These are phyloP conservation scores for Amylostereum areolatum DNA, from an alignment of 1,284 basidiomycete species.

Conservation along the genomic window DNA sequence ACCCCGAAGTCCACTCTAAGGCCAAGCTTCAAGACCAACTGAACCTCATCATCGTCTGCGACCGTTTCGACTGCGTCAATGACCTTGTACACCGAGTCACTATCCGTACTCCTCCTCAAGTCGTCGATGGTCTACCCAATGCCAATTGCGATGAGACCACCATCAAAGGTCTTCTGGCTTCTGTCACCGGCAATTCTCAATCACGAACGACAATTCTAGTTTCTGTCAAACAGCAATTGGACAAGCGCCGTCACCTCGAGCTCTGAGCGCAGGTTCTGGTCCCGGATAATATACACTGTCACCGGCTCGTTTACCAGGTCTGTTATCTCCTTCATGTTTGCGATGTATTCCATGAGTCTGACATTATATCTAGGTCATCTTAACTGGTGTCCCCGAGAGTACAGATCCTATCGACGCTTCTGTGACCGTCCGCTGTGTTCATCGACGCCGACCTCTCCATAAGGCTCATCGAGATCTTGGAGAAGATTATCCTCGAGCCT, in stretches of 20 bases:
- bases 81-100: slow-evolving; percentile 97
- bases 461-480: slow-evolving; percentile 94
- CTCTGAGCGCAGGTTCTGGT: slow-evolving; percentile 96
- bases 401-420: slow-evolving; percentile 99
- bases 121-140: too few species aligned
- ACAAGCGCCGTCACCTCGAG: slow-evolving; percentile 93
- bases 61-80: slow-evolving; percentile 99
- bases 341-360: neutral
- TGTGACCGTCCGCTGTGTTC: slow-evolving; percentile 96
- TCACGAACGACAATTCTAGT: slow-evolving; percentile 99
- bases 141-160: slow-evolving; percentile 95
- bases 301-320: slow-evolving; percentile 93
- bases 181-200: slow-evolving; percentile 91
- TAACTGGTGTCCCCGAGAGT: slow-evolving; percentile 94
- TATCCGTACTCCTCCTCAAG: too few species aligned
- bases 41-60: slow-evolving; percentile 99
- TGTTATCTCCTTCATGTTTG: slow-evolving; percentile 9
- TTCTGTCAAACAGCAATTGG: slow-evolving; percentile 94
- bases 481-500: slow-evolving; percentile 98
- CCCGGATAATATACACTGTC: slow-evolving; percentile 87
- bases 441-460: slow-evolving; percentile 95
- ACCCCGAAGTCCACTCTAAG: slow-evolving; percentile 98
- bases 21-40: slow-evolving; percentile 96
- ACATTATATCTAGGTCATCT: slow-evolving; percentile 56
- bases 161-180: slow-evolving; percentile 91